These are phyloP conservation scores for Astragalus membranaceus DNA, from an alignment of 306 rosid genomes.

Conservation along the genomic window DNA sequence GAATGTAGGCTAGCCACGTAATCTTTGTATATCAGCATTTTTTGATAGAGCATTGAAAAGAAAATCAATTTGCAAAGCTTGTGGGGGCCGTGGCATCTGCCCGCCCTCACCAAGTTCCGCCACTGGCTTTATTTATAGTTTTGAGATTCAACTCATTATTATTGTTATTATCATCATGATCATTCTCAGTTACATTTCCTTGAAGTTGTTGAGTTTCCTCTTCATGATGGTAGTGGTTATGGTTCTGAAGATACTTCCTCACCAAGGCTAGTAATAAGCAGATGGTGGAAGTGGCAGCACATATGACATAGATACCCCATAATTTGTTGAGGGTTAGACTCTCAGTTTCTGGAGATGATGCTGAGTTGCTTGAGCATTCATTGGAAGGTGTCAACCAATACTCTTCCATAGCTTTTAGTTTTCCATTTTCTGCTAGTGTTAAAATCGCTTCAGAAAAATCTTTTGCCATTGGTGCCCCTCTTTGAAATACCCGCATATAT, in stretches of 20 bases:
- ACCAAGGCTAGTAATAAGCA: slow-evolving; percentile 16
- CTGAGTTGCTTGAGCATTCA: slow-evolving; percentile 27
- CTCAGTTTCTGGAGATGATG: slow-evolving; percentile 7
- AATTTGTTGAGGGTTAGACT: slow-evolving; percentile 37
- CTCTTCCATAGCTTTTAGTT: slow-evolving; percentile 16
- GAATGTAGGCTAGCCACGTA: no score
- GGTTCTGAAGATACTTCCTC: neutral
- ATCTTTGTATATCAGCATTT: no score
- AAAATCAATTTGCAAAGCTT: no score
- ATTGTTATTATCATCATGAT: neutral
- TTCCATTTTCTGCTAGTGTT: slow-evolving; percentile 40
- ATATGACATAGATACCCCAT: slow-evolving; percentile 32
- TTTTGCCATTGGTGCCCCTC: slow-evolving; percentile 44
- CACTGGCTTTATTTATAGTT: no score
- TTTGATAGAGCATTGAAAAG: no score
- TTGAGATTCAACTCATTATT: no score
- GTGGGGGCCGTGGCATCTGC: no score
- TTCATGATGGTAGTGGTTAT: neutral
- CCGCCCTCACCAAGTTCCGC: no score
- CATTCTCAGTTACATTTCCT: neutral
- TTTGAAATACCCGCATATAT: slow-evolving; percentile 47
- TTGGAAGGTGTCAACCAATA: slow-evolving; percentile 31
- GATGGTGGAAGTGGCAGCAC: slow-evolving; percentile 38
- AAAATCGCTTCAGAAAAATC: slow-evolving; percentile 52
- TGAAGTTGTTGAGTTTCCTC: neutral